Conservation (phyloP, 805 yeast genomes). For the Candida nonsorbophila region DNA sequence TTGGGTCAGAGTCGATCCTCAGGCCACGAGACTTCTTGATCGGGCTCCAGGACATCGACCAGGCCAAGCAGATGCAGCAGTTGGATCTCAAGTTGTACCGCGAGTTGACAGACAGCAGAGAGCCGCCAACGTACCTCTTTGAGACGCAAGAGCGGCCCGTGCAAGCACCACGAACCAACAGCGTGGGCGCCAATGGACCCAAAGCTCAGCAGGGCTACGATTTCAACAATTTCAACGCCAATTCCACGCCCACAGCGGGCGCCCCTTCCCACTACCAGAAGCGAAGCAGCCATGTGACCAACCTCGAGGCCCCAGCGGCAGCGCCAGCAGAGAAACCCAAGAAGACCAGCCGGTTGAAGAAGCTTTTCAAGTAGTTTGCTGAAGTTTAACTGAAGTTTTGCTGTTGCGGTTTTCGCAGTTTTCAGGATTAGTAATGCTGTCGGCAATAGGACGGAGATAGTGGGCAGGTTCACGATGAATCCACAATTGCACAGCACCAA, state of each 20-base stretch:
- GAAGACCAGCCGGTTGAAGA: slow-evolving; percentile 43
- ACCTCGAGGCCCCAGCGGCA: slow-evolving; percentile 4
- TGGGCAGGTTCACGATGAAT: no score
- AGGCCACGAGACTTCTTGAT: slow-evolving; percentile 48
- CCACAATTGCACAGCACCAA: no score
- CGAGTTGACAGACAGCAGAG: slow-evolving; percentile 20
- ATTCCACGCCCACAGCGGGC: slow-evolving; percentile 6
- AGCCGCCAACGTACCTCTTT: slow-evolving; percentile 41
- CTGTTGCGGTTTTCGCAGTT: background rate
- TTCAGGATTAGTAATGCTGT: background rate
- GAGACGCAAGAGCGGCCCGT: slow-evolving; percentile 19
- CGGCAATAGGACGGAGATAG: no score
- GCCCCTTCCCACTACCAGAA: slow-evolving; percentile 24
- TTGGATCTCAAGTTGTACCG: slow-evolving; percentile 33
- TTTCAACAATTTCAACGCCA: slow-evolving; percentile 9
- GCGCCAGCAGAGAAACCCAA: slow-evolving; percentile 19
- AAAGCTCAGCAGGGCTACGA: slow-evolving; percentile 8
- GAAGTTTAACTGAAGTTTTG: background rate
- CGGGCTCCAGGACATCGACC: slow-evolving; percentile 37
- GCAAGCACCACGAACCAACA: slow-evolving; percentile 4
- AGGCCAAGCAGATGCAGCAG: slow-evolving; percentile 31
- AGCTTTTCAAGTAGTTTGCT: slow-evolving; percentile 31
- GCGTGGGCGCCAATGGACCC: slow-evolving; percentile 2
- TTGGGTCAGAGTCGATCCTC: slow-evolving; percentile 76
- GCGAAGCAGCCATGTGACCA: no score